Base-by-base conservation (phyloP, 202 grass and related monocot species). In the Panicum hallii region DNA sequence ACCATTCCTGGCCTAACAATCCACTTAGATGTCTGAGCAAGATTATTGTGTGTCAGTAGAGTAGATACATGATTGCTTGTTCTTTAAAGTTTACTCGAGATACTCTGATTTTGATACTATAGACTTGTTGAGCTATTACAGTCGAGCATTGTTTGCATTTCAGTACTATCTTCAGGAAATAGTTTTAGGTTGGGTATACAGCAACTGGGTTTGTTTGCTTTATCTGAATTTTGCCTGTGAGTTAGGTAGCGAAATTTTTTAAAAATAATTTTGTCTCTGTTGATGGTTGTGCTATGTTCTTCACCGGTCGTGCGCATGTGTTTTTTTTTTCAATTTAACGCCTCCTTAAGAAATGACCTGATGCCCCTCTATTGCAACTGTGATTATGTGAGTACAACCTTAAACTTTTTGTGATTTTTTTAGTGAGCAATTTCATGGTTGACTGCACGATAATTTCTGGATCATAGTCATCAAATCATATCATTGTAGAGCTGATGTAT, bases 191-290 rank as follows among this genome's bases (percentile, higher is more conserved):
- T 58, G 55, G n/a, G n/a, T 60, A 60, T 38, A 11, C 9, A 3
- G 8, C 20, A 57, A 20, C 20, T 57, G 54, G 54, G 3, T 14
- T 49, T 11, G 19, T 57, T n/a, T 57, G 19, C 54, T 57, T n/a
- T 60, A 60, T 60, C 56, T 60, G 56, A 60, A 60, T 23, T 60
- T 60, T 60, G 56, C 56, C 56, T 60, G 56, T 60, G 20, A 52
- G 49, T n/a, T n/a, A 22, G 20, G 52, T 19, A 57, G 7, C 2
- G 3, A 57, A 22, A 4, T 38, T 38, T 38, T 38, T 38, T 38
- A 10, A 3, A 22, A 57, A n/a, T 57, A 7, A 56, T 56, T 20
- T 9, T 56, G 7, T 20, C 19, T 56, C 54, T 56, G 20, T 23
- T 57, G 20, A 57, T 26, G 56, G 56, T 60, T n/a, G 11, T 60